Evolutionary conservation across 306 rosid species (phyloP), one percentile per base, ranked within the genome.

Genomic region (Rosa lucieae): DNA sequence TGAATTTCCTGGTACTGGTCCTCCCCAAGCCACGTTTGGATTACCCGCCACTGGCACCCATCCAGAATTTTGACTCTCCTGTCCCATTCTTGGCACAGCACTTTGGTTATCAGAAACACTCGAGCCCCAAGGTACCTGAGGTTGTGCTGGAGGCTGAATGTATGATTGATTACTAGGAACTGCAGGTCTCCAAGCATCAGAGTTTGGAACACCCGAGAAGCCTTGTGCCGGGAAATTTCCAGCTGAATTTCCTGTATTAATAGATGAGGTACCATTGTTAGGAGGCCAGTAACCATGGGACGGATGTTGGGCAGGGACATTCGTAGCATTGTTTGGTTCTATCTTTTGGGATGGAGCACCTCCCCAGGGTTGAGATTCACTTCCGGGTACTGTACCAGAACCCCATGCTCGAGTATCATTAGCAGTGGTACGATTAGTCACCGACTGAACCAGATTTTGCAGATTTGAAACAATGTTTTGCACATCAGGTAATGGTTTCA

Each of bases 131-230:
- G 90, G 85, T 18, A 82, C 51, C 78, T 79, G 90, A 12, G 91
- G 55, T 2, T 84, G 89, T 73, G 79, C 88, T 63, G 91, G 87
- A 78, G 91, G 82, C 76, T 86, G 83, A 59, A 84, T 46, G 87
- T 82, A 89, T 62, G 91, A 63, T 66, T 88, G 97, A 83, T 82
- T 91, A 79, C 73, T 73, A 20, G 93, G 82, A 76, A 86, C 80
- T 23, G 88, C 87, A 47, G 96, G 90, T 82, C 97, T 90, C 98
- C 97, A 88, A 39, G 87, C 76, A 78, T 90, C 93, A 12, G 97
- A 74, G 53, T 89, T 82, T 29, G 84, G 85, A 77, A 81, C 85
- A 75, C 84, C 80, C 1, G 85, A 58, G 82, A 86, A 85, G 61
- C 87, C 87, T 9, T 86, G 46, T 1, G 82, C 20, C 21, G 91